Evolutionary conservation across 306 rosid species (phyloP).

Genomic region (Prunus padus): DNA sequence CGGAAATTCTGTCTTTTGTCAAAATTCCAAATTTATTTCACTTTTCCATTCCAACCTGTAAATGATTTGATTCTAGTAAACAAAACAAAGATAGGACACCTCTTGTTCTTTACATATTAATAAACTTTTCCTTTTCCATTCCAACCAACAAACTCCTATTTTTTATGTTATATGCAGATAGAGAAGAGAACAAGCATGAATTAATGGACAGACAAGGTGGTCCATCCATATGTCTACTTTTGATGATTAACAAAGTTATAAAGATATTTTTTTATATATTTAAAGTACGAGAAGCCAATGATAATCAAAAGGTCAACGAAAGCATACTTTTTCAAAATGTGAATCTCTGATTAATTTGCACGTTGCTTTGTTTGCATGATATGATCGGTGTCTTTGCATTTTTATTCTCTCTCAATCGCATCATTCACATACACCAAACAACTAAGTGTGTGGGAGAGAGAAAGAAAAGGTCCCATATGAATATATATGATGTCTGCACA

Average conservation of each 20-base stretch:
- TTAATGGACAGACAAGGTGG: constrained; percentile 8
- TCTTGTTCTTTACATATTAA: background rate
- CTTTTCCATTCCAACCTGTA: too few species aligned
- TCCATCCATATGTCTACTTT: constrained; percentile 13
- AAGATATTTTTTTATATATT: background rate
- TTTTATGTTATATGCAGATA: background rate
- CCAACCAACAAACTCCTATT: background rate
- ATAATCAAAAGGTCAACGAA: constrained; percentile 25
- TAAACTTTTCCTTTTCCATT: background rate
- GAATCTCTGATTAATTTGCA: background rate
- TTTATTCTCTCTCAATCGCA: background rate
- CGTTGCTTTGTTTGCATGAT: constrained; percentile 11
- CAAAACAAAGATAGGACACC: background rate
- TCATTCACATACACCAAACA: background rate
- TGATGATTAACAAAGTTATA: background rate
- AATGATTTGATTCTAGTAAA: background rate
- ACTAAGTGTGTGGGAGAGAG: background rate
- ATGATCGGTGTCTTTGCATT: background rate
- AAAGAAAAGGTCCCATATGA: background rate
- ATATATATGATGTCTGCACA: background rate
- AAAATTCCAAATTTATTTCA: too few species aligned
- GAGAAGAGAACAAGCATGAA: background rate
- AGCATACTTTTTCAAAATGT: background rate
- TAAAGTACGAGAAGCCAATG: constrained; percentile 29
- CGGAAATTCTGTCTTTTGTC: too few species aligned